Percentiles rank a stretch among this genome's conserved stretches.
Conservation (phyloP, 2,329 filamentous ascomycete genomes). For the Ascochyta viciae-villosae region DNA sequence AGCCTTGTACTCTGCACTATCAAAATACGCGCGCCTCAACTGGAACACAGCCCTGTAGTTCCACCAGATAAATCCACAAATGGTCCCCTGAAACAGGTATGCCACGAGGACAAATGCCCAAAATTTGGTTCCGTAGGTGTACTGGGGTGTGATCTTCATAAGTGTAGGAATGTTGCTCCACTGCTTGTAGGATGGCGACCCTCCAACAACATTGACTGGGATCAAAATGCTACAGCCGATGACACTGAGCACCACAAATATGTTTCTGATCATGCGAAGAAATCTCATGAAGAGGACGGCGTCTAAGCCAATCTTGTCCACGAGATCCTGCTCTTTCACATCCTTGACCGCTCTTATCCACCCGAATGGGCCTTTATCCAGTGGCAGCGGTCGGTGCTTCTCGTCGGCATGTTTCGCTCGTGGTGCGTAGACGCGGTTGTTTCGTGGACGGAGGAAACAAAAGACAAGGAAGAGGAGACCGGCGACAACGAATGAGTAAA, state of each 20-base stretch:
- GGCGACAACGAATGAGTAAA: conserved; percentile 79
- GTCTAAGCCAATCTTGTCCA: conserved; percentile 88
- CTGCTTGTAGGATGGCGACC: conserved; percentile 43
- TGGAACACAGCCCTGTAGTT: conserved; percentile 79
- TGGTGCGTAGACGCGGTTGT: conserved; percentile 90
- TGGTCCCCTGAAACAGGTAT: conserved; percentile 72
- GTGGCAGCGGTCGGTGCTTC: conserved; percentile 82
- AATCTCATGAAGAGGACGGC: conserved; percentile 89
- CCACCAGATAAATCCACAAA: conserved; percentile 84
- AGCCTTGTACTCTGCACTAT: conserved; percentile 83
- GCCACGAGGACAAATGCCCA: conserved; percentile 67
- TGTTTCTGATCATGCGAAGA: conserved; percentile 86
- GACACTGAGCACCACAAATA: conserved; percentile 77
- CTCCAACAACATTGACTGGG: conserved; percentile 71
- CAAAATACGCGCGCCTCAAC: conserved; percentile 79
- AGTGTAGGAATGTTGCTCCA: conserved; percentile 40
- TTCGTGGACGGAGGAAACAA: conserved; percentile 87
- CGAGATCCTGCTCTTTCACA: conserved; percentile 77
- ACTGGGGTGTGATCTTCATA: conserved; percentile 65
- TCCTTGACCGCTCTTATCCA: conserved; percentile 81
- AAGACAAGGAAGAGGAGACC: conserved; percentile 78
- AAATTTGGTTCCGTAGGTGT: conserved; percentile 57
- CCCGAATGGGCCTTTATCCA: conserved; percentile 84
- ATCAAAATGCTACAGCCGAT: conserved; percentile 80
- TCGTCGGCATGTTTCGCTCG: conserved; percentile 92